These are phyloP conservation scores for Sclerotinia glacialis DNA, from an alignment of 2,329 filamentous ascomycete species.

Conservation along the genomic window DNA sequence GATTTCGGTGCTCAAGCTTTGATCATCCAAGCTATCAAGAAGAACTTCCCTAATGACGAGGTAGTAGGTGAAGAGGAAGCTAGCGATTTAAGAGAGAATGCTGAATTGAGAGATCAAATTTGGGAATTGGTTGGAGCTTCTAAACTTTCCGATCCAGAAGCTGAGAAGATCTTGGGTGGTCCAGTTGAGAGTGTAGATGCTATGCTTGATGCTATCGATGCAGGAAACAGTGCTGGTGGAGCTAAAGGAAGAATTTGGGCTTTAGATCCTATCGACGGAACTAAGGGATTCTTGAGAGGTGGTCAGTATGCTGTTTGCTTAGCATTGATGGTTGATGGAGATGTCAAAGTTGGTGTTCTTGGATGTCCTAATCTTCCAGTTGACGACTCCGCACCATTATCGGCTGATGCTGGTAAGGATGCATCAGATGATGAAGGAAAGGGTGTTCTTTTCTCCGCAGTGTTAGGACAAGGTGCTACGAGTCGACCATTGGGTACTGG, in stretches of 20 bases:
- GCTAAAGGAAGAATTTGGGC: constrained; percentile 83
- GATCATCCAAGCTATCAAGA: constrained; percentile 85
- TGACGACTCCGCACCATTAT: constrained; percentile 70
- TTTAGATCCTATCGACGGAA: constrained; percentile 95
- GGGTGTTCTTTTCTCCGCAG: constrained; percentile 85
- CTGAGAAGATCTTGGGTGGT: constrained; percentile 68
- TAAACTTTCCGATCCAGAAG: constrained; percentile 62
- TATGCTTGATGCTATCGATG: constrained; percentile 66
- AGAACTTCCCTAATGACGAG: constrained; percentile 86
- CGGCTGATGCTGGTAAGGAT: constrained; percentile 69
- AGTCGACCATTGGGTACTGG: constrained; percentile 67
- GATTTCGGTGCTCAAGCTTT: constrained; percentile 97
- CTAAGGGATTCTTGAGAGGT: constrained; percentile 92
- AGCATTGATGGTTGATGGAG: constrained; percentile 84
- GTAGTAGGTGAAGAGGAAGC: constrained; percentile 97
- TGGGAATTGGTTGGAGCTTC: constrained; percentile 79
- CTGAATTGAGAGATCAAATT: constrained; percentile 67
- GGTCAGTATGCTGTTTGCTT: constrained; percentile 97
- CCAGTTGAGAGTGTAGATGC: constrained; percentile 62
- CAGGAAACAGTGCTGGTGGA: constrained; percentile 68
- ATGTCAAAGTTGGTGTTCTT: constrained; percentile 90
- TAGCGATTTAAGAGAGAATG: constrained; percentile 69
- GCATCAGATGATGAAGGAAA: constrained; percentile 71
- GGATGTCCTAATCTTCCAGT: constrained; percentile 94
- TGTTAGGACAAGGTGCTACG: constrained; percentile 75